Conservation (phyloP, 495 filamentous ascomycete genomes). For the Cercophora newfieldiana region DNA sequence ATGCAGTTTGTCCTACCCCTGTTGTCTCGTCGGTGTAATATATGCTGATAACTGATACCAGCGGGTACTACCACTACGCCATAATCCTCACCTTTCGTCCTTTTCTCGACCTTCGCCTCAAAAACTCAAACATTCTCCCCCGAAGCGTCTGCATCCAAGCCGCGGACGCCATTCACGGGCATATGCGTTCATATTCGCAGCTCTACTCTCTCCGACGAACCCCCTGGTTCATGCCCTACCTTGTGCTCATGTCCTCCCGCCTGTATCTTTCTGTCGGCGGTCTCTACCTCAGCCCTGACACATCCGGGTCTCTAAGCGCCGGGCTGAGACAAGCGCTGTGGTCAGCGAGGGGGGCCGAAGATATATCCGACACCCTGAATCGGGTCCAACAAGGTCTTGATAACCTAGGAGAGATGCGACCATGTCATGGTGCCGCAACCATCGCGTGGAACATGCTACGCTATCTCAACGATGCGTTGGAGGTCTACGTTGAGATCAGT, state of each 20-base stretch:
- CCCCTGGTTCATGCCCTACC: conserved; percentile 58
- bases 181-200: conserved; percentile 56
- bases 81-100: conserved; percentile 65
- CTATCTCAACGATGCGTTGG: conserved; percentile 56
- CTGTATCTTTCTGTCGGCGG: conserved; percentile 54
- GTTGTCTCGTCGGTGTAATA: not conserved
- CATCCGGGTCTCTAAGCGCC: not conserved
- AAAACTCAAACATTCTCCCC: conserved; percentile 56
- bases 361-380: conserved; percentile 37
- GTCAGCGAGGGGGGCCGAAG: conserved; percentile 31
- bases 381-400: not conserved
- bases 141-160: conserved; percentile 60
- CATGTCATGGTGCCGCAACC: conserved; percentile 58
- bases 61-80: conserved; percentile 66
- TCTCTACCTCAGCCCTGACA: conserved; percentile 22
- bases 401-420: conserved; percentile 53
- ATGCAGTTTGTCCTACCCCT: conserved; percentile 55
- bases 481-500: conserved; percentile 47
- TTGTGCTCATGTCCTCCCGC: conserved; percentile 57
- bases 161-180: conserved; percentile 59
- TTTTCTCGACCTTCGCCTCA: conserved; percentile 60
- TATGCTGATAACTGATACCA: conserved; percentile 27
- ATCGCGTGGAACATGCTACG: conserved; percentile 58
- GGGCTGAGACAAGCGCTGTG: conserved; percentile 14
- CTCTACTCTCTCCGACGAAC: conserved; percentile 60